Conservation (phyloP, 768 basidiomycete species). For the Lactifluus piperatus region DNA sequence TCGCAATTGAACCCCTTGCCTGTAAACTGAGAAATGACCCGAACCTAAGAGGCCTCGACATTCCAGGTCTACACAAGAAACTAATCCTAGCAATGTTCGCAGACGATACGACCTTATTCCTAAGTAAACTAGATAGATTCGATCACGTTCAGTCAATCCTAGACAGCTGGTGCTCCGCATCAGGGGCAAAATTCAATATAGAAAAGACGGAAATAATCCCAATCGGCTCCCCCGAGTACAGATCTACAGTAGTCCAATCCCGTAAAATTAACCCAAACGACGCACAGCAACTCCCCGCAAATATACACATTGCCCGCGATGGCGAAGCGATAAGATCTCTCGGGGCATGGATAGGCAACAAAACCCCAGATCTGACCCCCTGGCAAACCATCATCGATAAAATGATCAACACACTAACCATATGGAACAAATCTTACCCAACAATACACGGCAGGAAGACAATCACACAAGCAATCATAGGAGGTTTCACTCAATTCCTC, state of each 20-base stretch:
- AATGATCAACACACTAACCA: slow-evolving; percentile 5
- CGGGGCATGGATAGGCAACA: background rate
- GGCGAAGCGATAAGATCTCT: background rate
- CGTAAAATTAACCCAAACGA: background rate
- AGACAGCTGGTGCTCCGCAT: slow-evolving; percentile 33
- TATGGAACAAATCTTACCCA: slow-evolving; percentile 17
- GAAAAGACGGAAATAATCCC: slow-evolving; percentile 34
- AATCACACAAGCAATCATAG: slow-evolving; percentile 18
- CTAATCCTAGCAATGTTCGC: background rate
- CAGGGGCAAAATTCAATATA: slow-evolving; percentile 35
- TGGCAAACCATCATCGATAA: slow-evolving; percentile 19
- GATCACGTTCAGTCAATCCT: slow-evolving; percentile 25
- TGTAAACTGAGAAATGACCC: background rate
- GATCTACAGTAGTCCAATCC: background rate
- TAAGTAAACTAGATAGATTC: slow-evolving; percentile 26
- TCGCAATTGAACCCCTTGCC: background rate
- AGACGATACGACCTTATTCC: slow-evolving; percentile 16
- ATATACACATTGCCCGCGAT: background rate
- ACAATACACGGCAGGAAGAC: slow-evolving; percentile 18
- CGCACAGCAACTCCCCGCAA: background rate
- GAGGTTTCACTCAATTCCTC: slow-evolving; percentile 27
- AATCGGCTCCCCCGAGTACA: slow-evolving; percentile 23
- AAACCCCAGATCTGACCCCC: background rate
- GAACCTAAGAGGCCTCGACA: background rate
- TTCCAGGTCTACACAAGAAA: background rate